phyloP scores from a whole-genome alignment of 495 filamentous ascomycete genomes.

The Penicillium odoratum region DNA sequence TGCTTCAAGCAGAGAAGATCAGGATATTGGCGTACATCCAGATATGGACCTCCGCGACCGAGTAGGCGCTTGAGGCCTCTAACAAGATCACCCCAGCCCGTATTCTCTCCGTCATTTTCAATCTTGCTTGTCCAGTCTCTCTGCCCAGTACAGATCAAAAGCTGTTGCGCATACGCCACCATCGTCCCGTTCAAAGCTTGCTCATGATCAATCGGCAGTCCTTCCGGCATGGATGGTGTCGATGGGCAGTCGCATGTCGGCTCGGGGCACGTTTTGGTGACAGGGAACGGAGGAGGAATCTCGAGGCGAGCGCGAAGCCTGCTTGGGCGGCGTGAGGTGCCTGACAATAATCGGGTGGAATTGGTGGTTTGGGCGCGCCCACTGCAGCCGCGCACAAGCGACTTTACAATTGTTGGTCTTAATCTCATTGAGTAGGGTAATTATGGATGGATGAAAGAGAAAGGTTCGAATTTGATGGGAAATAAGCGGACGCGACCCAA shows the following conservation, averaged over 20 bases:
- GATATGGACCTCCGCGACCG: slow-evolving; percentile 63
- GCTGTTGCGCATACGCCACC: slow-evolving; percentile 75
- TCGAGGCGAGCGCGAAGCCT: slow-evolving; percentile 34
- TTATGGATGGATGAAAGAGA: neutral
- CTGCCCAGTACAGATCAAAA: slow-evolving; percentile 78
- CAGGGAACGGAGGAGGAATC: slow-evolving; percentile 44
- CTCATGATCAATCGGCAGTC: slow-evolving; percentile 72
- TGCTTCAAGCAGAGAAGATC: neutral
- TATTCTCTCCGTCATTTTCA: slow-evolving; percentile 56
- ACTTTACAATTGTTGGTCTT: slow-evolving; percentile 13
- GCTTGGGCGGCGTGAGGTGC: slow-evolving; percentile 19
- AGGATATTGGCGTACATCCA: slow-evolving; percentile 59
- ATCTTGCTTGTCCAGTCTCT: slow-evolving; percentile 75
- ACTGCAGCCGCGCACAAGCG: slow-evolving; percentile 24
- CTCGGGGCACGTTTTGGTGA: slow-evolving; percentile 64
- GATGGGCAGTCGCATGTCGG: slow-evolving; percentile 70
- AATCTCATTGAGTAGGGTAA: slow-evolving; percentile 5
- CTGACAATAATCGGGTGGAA: slow-evolving; percentile 28
- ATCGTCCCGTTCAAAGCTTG: slow-evolving; percentile 72
- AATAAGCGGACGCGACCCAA: neutral
- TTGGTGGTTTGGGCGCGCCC: slow-evolving; percentile 4
- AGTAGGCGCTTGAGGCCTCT: slow-evolving; percentile 67
- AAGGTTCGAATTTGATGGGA: neutral
- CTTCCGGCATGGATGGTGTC: slow-evolving; percentile 62
- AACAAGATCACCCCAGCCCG: slow-evolving; percentile 58